Evolutionary conservation across 805 yeast species (phyloP), one percentile per base, ranked within the genome.

Genomic region (Candida coquimbonensis): DNA sequence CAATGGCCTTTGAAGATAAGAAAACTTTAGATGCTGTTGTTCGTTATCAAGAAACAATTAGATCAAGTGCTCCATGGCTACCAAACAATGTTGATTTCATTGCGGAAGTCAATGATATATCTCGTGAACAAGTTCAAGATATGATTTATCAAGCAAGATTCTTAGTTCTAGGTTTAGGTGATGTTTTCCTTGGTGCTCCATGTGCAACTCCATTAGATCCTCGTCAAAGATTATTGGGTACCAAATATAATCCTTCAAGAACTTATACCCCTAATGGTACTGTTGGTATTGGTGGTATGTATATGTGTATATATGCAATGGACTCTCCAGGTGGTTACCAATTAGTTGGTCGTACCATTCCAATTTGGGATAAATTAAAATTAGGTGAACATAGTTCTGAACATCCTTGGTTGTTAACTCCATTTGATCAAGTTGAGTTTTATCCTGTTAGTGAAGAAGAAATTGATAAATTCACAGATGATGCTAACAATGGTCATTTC

Each of bases 141-240:
- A 81, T 91, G 83, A 66, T 93, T 60, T 91, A 89, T 69, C 70
- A 85, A 38, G 98, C 98, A 6, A 75, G 90, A 61, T 93, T 84
- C 73, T 72, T 93, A 69, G 98, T 93, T 7, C 72, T 91, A 51
- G 99, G 98, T 45, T 78, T 91, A 44, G 99, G 98, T 61, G 99
- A 93, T 66, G 98, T 93, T 26, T 91, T 90, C 69, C 74, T 93
- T 56, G 98, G 98, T 41, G 96, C 99, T 4, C 99, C 99, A 27
- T 90, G 97, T 73, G 98, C 98, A 2, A 96, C 91, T 54, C 98
- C 99, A 35, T 77, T 91, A 55, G 98, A 93, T 64, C 99, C 99
- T 48, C 81, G 97, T 59, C 97, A 90, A 59, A 78, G 97, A 59
- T 75, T 89, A 49, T 69, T 91, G 47, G 99, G 98, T 36, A 77